A percentile compares a stretch with the other conserved stretches of the same genome.
These are phyloP conservation scores for Starmerella apis DNA, from an alignment of 805 yeast genomes.

Conservation along the genomic window DNA sequence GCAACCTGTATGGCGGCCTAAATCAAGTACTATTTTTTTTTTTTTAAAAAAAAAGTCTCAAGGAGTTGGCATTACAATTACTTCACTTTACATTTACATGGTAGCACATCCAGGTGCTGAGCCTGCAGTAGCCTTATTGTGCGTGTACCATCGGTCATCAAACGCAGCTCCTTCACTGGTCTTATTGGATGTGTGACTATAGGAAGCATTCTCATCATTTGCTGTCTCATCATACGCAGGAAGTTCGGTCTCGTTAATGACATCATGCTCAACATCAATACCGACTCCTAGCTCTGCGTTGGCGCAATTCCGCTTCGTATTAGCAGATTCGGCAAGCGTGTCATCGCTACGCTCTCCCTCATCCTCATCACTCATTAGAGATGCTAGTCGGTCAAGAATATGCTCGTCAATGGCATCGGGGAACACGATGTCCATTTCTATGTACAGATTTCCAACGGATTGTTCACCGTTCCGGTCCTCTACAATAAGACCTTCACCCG, in stretches of 20 bases:
- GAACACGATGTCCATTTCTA: constrained; percentile 21
- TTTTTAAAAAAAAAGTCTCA: neutral
- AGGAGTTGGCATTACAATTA: neutral
- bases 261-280: constrained; percentile 12
- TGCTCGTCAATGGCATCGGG: constrained; percentile 19
- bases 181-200: constrained; percentile 1
- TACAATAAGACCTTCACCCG: constrained; percentile 23
- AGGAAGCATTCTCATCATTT: constrained; percentile 14
- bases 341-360: constrained; percentile 12
- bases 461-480: constrained; percentile 12
- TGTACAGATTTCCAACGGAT: constrained; percentile 21
- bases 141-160: neutral
- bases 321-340: neutral
- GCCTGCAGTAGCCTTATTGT: neutral
- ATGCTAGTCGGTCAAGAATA: constrained; percentile 17
- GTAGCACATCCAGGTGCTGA: neutral
- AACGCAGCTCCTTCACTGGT: neutral
- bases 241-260: constrained; percentile 12
- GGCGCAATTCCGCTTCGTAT: neutral
- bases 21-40: too few species aligned
- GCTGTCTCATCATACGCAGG: constrained; percentile 16
- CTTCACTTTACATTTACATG: neutral
- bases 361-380: constrained; percentile 9
- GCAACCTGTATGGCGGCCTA: too few species aligned
- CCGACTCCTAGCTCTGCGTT: neutral